Evolutionary conservation across 192 early-diverging fungal species (phyloP).

Genomic region (Linnemannia zychae): DNA sequence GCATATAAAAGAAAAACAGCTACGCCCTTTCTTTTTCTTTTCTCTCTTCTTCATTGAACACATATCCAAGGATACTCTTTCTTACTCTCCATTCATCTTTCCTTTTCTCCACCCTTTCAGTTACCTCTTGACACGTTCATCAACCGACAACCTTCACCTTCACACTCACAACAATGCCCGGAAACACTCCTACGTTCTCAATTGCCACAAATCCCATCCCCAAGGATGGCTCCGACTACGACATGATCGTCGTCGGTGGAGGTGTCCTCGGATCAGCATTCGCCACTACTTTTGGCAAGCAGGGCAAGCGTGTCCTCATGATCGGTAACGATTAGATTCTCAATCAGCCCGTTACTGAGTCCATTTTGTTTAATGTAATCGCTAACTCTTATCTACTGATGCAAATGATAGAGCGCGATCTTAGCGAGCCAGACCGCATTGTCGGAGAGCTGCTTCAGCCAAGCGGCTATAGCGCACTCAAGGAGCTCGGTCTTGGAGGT

Average conservation of each 20-base stretch:
- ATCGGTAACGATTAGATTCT: conserved; percentile 1
- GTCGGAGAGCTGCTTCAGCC: conserved; percentile 98
- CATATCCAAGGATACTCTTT: background rate
- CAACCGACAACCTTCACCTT: background rate
- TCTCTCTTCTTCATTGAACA: background rate
- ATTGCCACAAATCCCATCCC: conserved; percentile 22
- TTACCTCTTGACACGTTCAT: background rate
- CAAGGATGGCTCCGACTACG: conserved; percentile 17
- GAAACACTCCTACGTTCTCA: background rate
- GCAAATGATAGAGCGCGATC: conserved; percentile 78
- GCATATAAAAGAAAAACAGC: background rate
- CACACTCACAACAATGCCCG: conserved; percentile 14
- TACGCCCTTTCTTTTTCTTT: background rate
- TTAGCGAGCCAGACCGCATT: conserved; percentile 94
- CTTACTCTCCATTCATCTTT: background rate
- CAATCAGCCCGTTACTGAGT: background rate
- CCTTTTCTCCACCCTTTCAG: background rate
- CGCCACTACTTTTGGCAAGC: conserved; percentile 28
- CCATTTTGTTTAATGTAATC: background rate
- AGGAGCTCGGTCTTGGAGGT: conserved; percentile 84
- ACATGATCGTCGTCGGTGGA: conserved; percentile 33
- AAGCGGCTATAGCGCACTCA: conserved; percentile 86
- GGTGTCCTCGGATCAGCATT: conserved; percentile 34
- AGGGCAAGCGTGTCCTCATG: conserved; percentile 33
- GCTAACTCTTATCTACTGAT: background rate